phyloP scores from a whole-genome alignment of 2,329 filamentous ascomycete genomes.

The Arachnopeziza araneosa region DNA sequence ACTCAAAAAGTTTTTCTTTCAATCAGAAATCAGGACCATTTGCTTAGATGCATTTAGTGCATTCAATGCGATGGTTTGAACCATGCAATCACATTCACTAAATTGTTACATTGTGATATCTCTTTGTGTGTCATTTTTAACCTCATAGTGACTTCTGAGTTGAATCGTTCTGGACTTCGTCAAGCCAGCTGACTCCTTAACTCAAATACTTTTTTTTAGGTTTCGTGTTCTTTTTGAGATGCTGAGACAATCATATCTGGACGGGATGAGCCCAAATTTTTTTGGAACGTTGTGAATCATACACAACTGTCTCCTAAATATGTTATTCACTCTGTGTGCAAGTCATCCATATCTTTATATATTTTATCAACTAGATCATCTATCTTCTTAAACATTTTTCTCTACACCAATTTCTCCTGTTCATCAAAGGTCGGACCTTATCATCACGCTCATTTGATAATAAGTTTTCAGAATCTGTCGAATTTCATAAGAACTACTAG shows the following conservation, averaged over 20 bases:
- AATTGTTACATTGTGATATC: not conserved
- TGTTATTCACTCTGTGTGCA: not conserved
- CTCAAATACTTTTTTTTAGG: not conserved
- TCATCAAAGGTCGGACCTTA: not conserved
- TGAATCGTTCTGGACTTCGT: too few relatives aligned
- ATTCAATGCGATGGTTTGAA: conserved; percentile 17
- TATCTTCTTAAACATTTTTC: not conserved
- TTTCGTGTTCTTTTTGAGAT: not conserved
- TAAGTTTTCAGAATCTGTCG: not conserved
- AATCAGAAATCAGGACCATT: conserved; percentile 2
- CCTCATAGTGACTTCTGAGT: too few relatives aligned
- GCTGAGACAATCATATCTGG: not conserved
- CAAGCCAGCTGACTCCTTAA: not conserved
- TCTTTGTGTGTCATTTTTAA: not conserved
- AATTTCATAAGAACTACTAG: not conserved
- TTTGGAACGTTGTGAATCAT: not conserved
- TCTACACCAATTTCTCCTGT: not conserved
- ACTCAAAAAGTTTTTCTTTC: conserved; percentile 3
- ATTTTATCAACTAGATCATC: not conserved
- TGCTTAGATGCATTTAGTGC: conserved; percentile 13
- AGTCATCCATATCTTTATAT: not conserved
- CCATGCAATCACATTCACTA: not conserved
- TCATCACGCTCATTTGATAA: not conserved
- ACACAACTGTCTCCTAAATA: not conserved
- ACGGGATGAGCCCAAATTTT: not conserved